Evolutionary conservation across 192 early-diverging fungal species (phyloP), one percentile per base, ranked within the genome.

Genomic region (Gonapodya sp.): DNA sequence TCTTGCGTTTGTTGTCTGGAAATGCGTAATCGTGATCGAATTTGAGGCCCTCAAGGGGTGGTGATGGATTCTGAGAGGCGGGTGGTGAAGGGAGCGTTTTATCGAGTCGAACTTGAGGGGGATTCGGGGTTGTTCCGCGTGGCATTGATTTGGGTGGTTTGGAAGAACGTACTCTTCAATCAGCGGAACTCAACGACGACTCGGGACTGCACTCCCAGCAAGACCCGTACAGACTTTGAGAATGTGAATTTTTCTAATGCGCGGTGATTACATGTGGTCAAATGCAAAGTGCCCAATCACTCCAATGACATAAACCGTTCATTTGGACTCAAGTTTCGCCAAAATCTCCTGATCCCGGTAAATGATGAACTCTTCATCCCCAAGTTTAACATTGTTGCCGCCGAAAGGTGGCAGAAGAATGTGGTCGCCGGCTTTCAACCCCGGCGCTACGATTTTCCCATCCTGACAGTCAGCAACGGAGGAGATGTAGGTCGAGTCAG

Each of bases 381-480:
- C 88, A 34, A 99, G 83, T 92, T 99, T 99, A 89, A 99, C 94
- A 80, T 90, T 84, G 89, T 86, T 93, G 79, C 98, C 98, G 83
- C 98, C 97, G 84, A 94, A 99, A 34, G 94, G 89, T 72, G 98
- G 98, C 36, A 99, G 92, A 36, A 99, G 89, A 32, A 99, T 95
- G 82, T 93, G 93, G 87, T 99, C 97, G 81, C 98, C 98, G 82
- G 89, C 92, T 81, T 93, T 89, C 82, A 98, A 89, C 80, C 94
- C 89, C 14, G 94, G 84, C 74, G 96, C 91, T 79, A 94, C 89
- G 79, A 92, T 83, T 84, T 91, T 93, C 46, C 96, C 96, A 36
- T 95, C 93, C 92, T 92, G 84, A 33, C n/a, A 31, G 82, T 79
- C 2, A 75, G 36, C 73, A 35, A 86, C 2, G 46, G 18, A 84